Percentiles rank a stretch among this genome's conserved stretches.
Conservation (phyloP, 305 asterid genomes). For the Solanum hybrid region DNA sequence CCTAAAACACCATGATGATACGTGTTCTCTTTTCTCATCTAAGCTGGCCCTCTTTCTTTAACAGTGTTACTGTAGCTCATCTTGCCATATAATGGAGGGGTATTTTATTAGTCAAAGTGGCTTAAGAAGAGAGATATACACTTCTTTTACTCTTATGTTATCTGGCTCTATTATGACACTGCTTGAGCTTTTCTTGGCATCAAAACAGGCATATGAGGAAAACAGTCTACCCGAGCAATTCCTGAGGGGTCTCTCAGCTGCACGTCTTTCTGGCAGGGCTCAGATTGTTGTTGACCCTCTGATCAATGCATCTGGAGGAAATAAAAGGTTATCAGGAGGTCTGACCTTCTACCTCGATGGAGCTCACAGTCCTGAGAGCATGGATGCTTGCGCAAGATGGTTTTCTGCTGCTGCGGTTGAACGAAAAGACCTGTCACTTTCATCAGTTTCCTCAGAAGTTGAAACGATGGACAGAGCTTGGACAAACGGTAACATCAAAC, state of each 20-base stretch:
- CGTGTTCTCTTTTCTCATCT: neutral
- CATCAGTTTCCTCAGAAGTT: constrained; percentile 18
- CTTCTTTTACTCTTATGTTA: neutral
- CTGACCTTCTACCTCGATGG: constrained; percentile 75
- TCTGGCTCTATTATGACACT: neutral
- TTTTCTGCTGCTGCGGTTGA: constrained; percentile 52
- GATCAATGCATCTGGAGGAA: constrained; percentile 10
- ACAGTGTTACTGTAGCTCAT: neutral
- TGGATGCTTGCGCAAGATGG: constrained; percentile 92
- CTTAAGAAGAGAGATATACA: neutral
- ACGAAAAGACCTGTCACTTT: constrained; percentile 16
- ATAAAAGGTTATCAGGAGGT: constrained; percentile 40
- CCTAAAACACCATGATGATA: neutral
- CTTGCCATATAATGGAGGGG: neutral
- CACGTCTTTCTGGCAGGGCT: constrained; percentile 81
- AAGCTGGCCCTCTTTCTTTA: neutral
- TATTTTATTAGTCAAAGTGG: neutral
- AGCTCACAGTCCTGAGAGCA: constrained; percentile 97
- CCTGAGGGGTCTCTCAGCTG: constrained; percentile 70
- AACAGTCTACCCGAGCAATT: constrained; percentile 56
- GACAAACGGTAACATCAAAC: constrained; percentile 26
- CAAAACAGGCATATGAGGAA: constrained; percentile 30
- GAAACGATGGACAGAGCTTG: constrained; percentile 9
- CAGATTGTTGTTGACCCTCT: constrained; percentile 53
- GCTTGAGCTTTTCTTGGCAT: constrained; percentile 1